These are phyloP conservation scores for Diversispora epigaea DNA, from an alignment of 192 early-diverging fungal species.

Conservation along the genomic window DNA sequence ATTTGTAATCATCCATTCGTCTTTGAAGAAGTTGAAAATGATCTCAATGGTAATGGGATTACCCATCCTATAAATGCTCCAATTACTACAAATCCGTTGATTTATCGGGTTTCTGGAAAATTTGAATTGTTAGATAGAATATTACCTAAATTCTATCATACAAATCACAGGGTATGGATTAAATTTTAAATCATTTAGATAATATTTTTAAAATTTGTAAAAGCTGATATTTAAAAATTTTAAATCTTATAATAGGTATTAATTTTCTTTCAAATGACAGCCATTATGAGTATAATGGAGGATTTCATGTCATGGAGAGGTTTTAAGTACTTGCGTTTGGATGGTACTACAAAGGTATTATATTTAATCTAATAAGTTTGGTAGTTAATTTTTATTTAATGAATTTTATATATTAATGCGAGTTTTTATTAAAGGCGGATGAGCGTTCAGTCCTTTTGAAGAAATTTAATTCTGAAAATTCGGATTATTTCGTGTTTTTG, in stretches of 20 bases:
- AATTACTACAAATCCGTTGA: slow-evolving; percentile 65
- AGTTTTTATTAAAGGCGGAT: slow-evolving; percentile 53
- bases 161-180: slow-evolving; percentile 76
- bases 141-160: slow-evolving; percentile 82
- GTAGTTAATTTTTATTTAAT: no score
- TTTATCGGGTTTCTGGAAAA: slow-evolving; percentile 90
- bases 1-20: slow-evolving; percentile 99
- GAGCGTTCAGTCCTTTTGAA: slow-evolving; percentile 78
- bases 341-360: slow-evolving; percentile 79
- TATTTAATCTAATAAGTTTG: no score
- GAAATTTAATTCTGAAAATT: slow-evolving; percentile 78
- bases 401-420: no score
- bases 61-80: slow-evolving; percentile 62
- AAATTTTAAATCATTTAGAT: slow-evolving; percentile 40
- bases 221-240: background rate
- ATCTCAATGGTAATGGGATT: background rate
- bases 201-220: background rate
- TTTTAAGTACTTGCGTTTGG: slow-evolving; percentile 78
- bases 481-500: slow-evolving; percentile 85
- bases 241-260: slow-evolving; percentile 49
- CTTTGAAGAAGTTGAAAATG: slow-evolving; percentile 86
- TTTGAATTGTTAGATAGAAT: slow-evolving; percentile 96
- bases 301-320: slow-evolving; percentile 83
- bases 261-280: slow-evolving; percentile 82
- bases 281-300: slow-evolving; percentile 97